phyloP scores from a whole-genome alignment of 2,329 filamentous ascomycete species.

The Arthrocladium fulminans region DNA sequence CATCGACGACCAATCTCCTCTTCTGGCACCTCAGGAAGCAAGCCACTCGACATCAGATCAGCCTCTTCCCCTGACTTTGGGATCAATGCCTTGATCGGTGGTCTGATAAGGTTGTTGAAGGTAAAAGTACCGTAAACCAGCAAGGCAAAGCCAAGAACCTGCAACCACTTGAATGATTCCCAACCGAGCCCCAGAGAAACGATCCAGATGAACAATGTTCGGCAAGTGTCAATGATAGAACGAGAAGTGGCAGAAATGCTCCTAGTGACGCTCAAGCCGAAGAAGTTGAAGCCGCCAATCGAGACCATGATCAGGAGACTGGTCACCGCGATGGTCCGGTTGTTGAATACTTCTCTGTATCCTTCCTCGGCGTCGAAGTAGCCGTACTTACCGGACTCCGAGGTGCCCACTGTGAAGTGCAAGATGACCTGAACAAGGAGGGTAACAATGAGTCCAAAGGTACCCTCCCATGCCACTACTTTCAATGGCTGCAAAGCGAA shows the following conservation, averaged over 20 bases:
- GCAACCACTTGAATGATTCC: slow-evolving; percentile 97
- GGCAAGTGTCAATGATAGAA: slow-evolving; percentile 94
- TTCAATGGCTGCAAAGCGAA: slow-evolving; percentile 75
- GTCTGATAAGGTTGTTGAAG: slow-evolving; percentile 87
- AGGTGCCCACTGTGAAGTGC: slow-evolving; percentile 67
- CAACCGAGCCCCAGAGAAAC: slow-evolving; percentile 86
- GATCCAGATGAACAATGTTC: slow-evolving; percentile 96
- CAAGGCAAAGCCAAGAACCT: slow-evolving; percentile 77
- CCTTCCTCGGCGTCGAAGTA: slow-evolving; percentile 89
- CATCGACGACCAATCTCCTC: slow-evolving; percentile 48
- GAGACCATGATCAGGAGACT: slow-evolving; percentile 93
- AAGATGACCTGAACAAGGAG: slow-evolving; percentile 68
- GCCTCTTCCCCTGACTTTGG: slow-evolving; percentile 43
- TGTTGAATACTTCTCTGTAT: slow-evolving; percentile 66
- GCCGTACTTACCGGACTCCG: slow-evolving; percentile 63
- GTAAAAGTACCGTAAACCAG: slow-evolving; percentile 94
- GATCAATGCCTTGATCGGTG: slow-evolving; percentile 63
- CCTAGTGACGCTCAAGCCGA: slow-evolving; percentile 86
- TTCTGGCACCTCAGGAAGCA: slow-evolving; percentile 75
- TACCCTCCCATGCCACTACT: slow-evolving; percentile 91
- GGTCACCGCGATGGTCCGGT: slow-evolving; percentile 62
- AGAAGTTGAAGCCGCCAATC: slow-evolving; percentile 99
- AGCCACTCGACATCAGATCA: slow-evolving; percentile 31
- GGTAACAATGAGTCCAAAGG: slow-evolving; percentile 81
- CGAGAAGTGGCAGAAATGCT: slow-evolving; percentile 84